These are phyloP conservation scores for Oryza glumipatula DNA, from an alignment of 176 grass and related monocot species.

Conservation along the genomic window DNA sequence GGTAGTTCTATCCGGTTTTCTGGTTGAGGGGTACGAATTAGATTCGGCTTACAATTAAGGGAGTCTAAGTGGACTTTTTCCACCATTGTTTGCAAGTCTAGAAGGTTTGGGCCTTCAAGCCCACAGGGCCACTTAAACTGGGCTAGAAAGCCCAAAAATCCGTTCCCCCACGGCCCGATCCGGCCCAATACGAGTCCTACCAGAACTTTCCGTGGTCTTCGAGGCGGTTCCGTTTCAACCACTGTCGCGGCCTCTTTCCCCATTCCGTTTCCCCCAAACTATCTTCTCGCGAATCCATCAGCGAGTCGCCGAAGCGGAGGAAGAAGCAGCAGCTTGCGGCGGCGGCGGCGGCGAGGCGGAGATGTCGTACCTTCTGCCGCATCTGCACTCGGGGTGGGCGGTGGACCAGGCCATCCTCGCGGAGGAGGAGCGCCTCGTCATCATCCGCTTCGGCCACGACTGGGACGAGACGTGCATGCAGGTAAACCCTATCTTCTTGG, in stretches of 20 bases:
- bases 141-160: not conserved
- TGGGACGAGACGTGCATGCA: constrained; percentile 99
- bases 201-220: not conserved
- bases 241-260: not conserved
- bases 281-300: not conserved
- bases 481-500: constrained; percentile 47
- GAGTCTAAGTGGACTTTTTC: no score
- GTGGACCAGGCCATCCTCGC: constrained; percentile 99
- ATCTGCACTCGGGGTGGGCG: constrained; percentile 97
- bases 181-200: not conserved
- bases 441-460: constrained; percentile 98
- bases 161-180: not conserved
- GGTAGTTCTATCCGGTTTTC: no score
- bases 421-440: constrained; percentile 97
- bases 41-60: no score
- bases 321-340: not conserved
- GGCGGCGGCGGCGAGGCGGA: not conserved
- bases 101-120: no score
- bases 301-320: no score
- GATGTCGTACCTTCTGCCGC: constrained; percentile 98
- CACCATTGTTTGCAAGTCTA: no score
- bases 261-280: not conserved
- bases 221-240: not conserved
- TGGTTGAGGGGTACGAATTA: no score
- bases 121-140: not conserved